Conservation (phyloP, 495 filamentous ascomycete species). For the Lasiosphaeria miniovina region DNA sequence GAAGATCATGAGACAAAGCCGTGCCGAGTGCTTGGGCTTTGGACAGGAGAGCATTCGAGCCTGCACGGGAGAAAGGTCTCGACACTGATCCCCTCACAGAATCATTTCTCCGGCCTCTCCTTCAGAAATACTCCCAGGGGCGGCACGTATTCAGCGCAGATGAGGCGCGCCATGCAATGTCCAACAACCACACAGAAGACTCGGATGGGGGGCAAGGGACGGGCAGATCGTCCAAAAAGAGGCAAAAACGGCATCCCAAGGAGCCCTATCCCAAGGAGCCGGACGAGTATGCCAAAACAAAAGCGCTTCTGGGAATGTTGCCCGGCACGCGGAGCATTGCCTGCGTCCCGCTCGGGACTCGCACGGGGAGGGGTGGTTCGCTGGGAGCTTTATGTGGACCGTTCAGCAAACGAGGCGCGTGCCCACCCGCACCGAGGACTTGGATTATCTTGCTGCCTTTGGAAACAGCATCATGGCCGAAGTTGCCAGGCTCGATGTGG, state of each 20-base stretch:
- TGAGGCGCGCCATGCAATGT: not conserved
- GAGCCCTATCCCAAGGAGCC: no score
- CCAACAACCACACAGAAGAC: not conserved
- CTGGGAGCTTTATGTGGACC: constrained; percentile 64
- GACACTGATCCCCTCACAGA: not conserved
- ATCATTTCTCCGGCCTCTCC: not conserved
- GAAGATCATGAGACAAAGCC: not conserved
- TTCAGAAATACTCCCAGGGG: constrained; percentile 1
- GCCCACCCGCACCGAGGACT: constrained; percentile 46
- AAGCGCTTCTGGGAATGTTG: constrained; percentile 22
- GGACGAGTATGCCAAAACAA: not conserved
- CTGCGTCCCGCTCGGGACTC: constrained; percentile 66
- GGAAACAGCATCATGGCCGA: constrained; percentile 60
- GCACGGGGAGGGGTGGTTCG: constrained; percentile 63
- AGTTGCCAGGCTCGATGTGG: constrained; percentile 48
- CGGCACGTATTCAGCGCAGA: not conserved
- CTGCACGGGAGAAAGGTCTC: not conserved
- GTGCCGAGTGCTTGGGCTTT: constrained; percentile 23
- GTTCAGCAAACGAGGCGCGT: constrained; percentile 37
- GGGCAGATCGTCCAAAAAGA: not conserved
- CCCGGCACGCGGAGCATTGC: constrained; percentile 51
- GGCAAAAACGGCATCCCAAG: not conserved
- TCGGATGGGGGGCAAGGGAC: not conserved
- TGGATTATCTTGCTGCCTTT: constrained; percentile 50
- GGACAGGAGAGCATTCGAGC: constrained; percentile 1